Evolutionary conservation across 2,329 filamentous ascomycete genomes (phyloP).

Genomic region (Nemania diffusa): DNA sequence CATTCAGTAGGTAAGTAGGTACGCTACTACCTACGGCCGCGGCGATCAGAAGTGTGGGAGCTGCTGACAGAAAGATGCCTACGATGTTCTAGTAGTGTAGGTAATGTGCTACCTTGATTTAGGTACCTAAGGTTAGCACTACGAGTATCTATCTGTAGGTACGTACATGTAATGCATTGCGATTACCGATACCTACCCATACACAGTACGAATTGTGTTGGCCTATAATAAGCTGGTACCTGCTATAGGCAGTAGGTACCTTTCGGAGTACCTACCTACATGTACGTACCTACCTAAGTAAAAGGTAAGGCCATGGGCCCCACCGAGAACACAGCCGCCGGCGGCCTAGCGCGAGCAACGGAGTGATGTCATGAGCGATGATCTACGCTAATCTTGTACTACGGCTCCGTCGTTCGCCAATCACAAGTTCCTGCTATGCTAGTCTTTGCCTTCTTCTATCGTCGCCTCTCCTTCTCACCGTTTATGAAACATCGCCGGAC

Average conservation of each 20-base stretch:
- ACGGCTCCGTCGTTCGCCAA: conserved; percentile 31
- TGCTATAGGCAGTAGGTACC: neutral
- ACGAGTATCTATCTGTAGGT: neutral
- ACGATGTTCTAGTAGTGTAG: no score
- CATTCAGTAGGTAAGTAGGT: neutral
- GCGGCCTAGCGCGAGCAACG: conserved; percentile 21
- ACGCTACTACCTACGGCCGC: no score
- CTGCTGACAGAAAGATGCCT: conserved; percentile 1
- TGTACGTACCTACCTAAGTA: neutral
- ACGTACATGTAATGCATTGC: neutral
- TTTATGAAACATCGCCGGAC: conserved; percentile 27
- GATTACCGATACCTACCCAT: neutral
- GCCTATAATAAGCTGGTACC: neutral
- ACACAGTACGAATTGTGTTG: conserved; percentile 15
- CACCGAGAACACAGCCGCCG: conserved; percentile 21
- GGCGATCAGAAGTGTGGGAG: neutral
- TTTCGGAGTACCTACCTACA: neutral
- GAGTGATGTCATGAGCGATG: conserved; percentile 38
- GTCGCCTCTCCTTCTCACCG: conserved; percentile 23
- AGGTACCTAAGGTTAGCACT: no score
- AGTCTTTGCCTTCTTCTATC: conserved; percentile 23
- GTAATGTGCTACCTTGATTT: no score
- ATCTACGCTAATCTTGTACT: conserved; percentile 37
- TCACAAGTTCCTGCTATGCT: conserved; percentile 29
- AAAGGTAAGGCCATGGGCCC: neutral